phyloP scores from a whole-genome alignment of 352 stramenopile genomes.

The Globisporangium barbulae region DNA sequence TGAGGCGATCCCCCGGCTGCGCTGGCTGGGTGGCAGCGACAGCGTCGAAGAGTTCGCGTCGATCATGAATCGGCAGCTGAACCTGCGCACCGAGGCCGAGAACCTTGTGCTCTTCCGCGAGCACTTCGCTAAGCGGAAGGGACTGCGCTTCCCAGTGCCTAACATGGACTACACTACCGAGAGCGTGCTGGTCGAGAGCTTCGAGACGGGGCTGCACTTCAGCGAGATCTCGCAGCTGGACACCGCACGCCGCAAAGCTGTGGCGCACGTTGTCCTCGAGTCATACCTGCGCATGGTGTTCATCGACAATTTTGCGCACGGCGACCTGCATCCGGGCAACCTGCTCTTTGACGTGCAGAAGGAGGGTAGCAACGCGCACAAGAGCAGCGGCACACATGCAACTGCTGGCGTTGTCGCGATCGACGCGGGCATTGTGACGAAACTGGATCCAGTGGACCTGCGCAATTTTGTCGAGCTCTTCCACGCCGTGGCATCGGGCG shows the following conservation, averaged over 20 bases:
- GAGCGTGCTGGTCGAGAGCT: conserved; percentile 91
- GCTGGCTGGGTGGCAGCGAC: conserved; percentile 68
- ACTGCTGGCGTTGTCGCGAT: conserved; percentile 58
- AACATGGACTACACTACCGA: conserved; percentile 70
- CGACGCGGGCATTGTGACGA: conserved; percentile 84
- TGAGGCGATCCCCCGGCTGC: conserved; percentile 58
- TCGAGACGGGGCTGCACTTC: conserved; percentile 79
- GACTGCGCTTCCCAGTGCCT: conserved; percentile 70
- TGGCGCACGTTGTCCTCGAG: conserved; percentile 81
- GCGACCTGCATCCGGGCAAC: conserved; percentile 92
- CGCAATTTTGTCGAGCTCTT: conserved; percentile 87
- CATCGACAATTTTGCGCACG: conserved; percentile 93
- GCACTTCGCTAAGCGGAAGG: conserved; percentile 64
- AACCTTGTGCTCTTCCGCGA: conserved; percentile 83
- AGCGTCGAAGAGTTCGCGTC: conserved; percentile 84
- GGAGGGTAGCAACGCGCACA: neutral
- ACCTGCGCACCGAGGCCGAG: conserved; percentile 87
- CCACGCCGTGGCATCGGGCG: conserved; percentile 70
- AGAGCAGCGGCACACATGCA: conserved; percentile 16
- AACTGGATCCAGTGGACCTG: conserved; percentile 70
- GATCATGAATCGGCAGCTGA: conserved; percentile 89
- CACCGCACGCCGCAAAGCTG: conserved; percentile 44
- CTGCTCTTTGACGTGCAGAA: conserved; percentile 65
- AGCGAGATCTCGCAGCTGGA: conserved; percentile 57
- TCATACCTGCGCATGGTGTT: conserved; percentile 95